Base-by-base conservation (phyloP, 1,284 basidiomycete genomes). In the Xanthoconium separans region DNA sequence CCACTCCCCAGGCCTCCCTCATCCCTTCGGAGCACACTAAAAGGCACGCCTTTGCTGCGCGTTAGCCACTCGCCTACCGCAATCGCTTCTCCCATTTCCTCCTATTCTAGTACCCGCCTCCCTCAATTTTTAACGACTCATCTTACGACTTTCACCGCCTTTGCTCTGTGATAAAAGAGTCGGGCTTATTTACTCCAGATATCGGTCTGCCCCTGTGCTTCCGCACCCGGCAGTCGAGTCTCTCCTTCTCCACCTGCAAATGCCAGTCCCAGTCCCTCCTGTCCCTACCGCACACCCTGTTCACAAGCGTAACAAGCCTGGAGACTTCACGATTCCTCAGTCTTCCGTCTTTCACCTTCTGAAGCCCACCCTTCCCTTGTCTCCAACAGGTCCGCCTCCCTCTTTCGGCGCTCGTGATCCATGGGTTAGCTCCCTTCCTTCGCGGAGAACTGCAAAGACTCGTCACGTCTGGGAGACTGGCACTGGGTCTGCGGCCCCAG, bases 21-120 rank as follows among this genome's bases (percentile, higher is more conserved):
- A 30, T 53, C 55, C 54, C 41, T 47, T 37, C 40, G 55, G 59
- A 69, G 64, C 57, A 62, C 50, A 30, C 31, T 45, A 90, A 90
- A 90, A 89, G 87, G 89, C 88, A 91, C 88, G 88, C 89, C 88
- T 91, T 91, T 79, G 85, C 78, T 91, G 88, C 78, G 89, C 88
- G 88, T 91, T 77, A 77, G 87, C 87, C 88, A 86, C 70, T 56
- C 33, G 7, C 41, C 65, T 65, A 57, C 74, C 69, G 65, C 69
- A 65, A 44, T 54, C 37, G 48, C 57, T 49, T 46, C 50, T 46
- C 39, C 59, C 68, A 60, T 54, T 57, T 57, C 54, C 65, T 68
- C 64, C 58, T 70, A 70, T 65, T 53, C 52, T 61, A 68, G 29
- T 66, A 62, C 64, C 66, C 67, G 58, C 54, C 65, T 51, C 71